Percentiles rank a stretch among this genome's conserved stretches.
These are phyloP conservation scores for Vigna angularis DNA, from an alignment of 306 rosid species.

Conservation along the genomic window DNA sequence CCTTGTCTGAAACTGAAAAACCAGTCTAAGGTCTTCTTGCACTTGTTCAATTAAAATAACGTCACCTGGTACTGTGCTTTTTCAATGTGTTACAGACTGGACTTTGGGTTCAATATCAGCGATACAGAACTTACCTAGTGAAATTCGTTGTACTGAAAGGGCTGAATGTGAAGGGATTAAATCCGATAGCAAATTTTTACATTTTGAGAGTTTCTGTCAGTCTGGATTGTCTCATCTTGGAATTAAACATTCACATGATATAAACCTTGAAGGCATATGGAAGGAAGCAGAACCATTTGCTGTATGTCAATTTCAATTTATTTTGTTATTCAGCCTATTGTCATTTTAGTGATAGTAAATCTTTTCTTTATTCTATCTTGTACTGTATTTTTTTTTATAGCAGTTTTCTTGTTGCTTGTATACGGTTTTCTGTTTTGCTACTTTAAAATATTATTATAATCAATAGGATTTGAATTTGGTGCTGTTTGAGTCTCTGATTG, in stretches of 20 bases:
- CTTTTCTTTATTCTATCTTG: slow-evolving; percentile 5
- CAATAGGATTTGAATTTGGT: slow-evolving; percentile 35
- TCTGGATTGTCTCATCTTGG: slow-evolving; percentile 81
- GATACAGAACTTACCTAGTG: slow-evolving; percentile 39
- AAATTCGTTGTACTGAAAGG: slow-evolving; percentile 44
- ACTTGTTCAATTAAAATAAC: slow-evolving; percentile 36
- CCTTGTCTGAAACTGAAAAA: slow-evolving; percentile 9
- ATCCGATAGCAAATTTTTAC: slow-evolving; percentile 48
- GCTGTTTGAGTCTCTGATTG: background rate
- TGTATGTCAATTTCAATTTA: slow-evolving; percentile 56
- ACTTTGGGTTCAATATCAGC: slow-evolving; percentile 41
- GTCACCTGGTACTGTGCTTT: slow-evolving; percentile 28
- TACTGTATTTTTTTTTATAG: slow-evolving; percentile 2
- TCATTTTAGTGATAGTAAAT: slow-evolving; percentile 6
- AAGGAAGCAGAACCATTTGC: slow-evolving; percentile 68
- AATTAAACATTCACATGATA: slow-evolving; percentile 54
- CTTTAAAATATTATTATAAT: background rate
- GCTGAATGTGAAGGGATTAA: slow-evolving; percentile 47
- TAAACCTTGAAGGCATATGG: slow-evolving; percentile 68
- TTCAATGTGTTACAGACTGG: slow-evolving; percentile 52
- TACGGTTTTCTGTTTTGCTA: background rate
- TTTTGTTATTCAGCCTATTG: slow-evolving; percentile 25
- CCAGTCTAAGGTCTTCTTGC: slow-evolving; percentile 17
- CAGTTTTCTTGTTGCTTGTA: slow-evolving; percentile 7
- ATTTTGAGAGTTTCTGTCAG: slow-evolving; percentile 66